Conservation (phyloP, 2,329 filamentous ascomycete genomes). For the Monosporascus sp. region DNA sequence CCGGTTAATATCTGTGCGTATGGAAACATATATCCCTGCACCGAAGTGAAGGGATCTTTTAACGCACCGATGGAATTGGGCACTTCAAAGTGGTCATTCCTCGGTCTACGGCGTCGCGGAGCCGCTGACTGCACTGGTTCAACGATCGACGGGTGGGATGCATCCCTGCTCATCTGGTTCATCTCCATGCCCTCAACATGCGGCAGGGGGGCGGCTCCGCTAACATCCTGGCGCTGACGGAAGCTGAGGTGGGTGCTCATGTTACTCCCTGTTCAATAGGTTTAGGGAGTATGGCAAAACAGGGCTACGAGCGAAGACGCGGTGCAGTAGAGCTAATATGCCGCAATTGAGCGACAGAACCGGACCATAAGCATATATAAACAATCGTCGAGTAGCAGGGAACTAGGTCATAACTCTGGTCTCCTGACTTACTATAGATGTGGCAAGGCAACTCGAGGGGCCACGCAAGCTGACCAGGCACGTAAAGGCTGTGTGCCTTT, state of each 20-base stretch:
- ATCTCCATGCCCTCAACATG: neutral
- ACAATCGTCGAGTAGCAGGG: no score
- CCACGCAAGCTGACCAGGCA: neutral
- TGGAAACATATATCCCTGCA: neutral
- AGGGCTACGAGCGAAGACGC: neutral
- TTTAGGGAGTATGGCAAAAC: neutral
- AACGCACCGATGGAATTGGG: neutral
- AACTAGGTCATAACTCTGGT: neutral
- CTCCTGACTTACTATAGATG: neutral
- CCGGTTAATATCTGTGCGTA: neutral
- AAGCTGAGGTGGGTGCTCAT: neutral
- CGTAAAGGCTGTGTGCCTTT: neutral
- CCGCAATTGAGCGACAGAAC: no score
- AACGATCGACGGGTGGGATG: neutral
- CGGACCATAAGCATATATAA: no score
- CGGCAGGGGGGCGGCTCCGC: neutral
- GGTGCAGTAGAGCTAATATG: neutral
- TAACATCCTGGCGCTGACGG: neutral
- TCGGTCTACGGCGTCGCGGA: neutral
- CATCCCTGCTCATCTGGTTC: neutral
- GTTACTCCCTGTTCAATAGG: neutral
- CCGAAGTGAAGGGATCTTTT: neutral
- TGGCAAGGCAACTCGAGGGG: neutral
- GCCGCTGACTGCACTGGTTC: neutral
- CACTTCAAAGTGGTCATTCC: neutral